Evolutionary conservation across 169 alveolate genomes (phyloP), one percentile per base, ranked within the genome.

Genomic region (Plasmodium reichenowi): DNA sequence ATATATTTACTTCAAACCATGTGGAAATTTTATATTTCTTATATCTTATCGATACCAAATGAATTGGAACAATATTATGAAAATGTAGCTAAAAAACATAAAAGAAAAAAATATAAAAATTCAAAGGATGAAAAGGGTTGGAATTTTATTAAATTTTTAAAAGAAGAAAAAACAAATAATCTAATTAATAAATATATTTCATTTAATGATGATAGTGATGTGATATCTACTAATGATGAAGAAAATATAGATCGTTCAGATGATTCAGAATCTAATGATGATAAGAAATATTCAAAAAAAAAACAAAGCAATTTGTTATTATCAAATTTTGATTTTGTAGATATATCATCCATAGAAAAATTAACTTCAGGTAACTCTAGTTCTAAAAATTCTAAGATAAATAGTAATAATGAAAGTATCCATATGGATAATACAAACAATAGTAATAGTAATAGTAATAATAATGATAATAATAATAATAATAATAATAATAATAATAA

Each of bases 21-120:
- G 48, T 86, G 92, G 92, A 71, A 48, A 54, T 58, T 38, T 59
- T 86, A 64, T 54, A 52, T 86, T n/a, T 72, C 76, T 15, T 86
- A 86, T 22, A 70, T 86, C 22, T 66, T 86, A 13, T 17, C 92
- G 5, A 70, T 86, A 8, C 92, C 92, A 12, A 60, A 63, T 15
- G 87, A 72, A 47, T 50, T 86, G 59, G 92, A 86, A 29, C 92
- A 86, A 86, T 59, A 71, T 64, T 70, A 86, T 54, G 87, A 86
- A n/a, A 72, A 20, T 20, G 17, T 86, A 45, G 20, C 71, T 2
- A 70, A 86, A 62, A 86, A 86, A 59, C 54, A 86, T 52, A 86
- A 72, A 15, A 86, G 67, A 64, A 86, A 86, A 86, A 70, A 72
- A 45, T 45, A 86, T 59, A 86, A 71, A 72, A 86, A 72, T 47